These are phyloP conservation scores for Ceratocystis eucalypticola DNA, from an alignment of 2,329 filamentous ascomycete species.

Conservation along the genomic window DNA sequence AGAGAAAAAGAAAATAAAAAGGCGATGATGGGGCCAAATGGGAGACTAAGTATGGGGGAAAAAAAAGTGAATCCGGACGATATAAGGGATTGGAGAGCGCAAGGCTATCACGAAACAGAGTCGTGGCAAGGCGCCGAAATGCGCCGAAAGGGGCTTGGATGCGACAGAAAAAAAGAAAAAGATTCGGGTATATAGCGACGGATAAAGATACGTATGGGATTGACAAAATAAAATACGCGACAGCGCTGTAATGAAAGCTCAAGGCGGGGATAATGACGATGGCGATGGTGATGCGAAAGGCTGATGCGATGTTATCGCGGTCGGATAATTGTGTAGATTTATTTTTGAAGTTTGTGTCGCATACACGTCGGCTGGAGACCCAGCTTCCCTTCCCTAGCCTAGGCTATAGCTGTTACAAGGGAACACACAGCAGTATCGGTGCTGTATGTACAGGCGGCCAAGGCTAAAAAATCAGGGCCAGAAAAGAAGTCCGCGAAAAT, in stretches of 20 bases:
- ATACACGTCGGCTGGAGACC: conserved; percentile 10
- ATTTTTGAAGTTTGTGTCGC: conserved; percentile 7
- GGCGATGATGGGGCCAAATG: not conserved
- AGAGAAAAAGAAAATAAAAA: not conserved
- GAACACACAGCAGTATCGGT: not conserved
- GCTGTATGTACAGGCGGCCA: conserved; percentile 2
- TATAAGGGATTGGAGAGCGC: not conserved
- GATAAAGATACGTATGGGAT: not conserved
- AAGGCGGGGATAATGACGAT: too few species aligned
- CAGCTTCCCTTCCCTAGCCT: not conserved
- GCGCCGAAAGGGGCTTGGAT: conserved; percentile 15
- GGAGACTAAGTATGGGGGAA: not conserved
- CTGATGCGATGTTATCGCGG: conserved; percentile 1
- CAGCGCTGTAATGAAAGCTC: not conserved
- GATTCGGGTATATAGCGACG: not conserved
- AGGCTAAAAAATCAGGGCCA: not conserved
- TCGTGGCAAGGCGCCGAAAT: conserved; percentile 14
- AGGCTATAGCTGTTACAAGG: not conserved
- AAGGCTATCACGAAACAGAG: conserved; percentile 8
- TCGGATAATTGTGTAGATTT: not conserved
- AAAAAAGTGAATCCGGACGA: not conserved
- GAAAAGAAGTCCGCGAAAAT: not conserved
- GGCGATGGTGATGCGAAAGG: not conserved
- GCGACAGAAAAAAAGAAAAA: conserved; percentile 10
- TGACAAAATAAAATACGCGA: not conserved